Conservation (phyloP, 177 flowering plant species). For the Vitis hybrid region DNA sequence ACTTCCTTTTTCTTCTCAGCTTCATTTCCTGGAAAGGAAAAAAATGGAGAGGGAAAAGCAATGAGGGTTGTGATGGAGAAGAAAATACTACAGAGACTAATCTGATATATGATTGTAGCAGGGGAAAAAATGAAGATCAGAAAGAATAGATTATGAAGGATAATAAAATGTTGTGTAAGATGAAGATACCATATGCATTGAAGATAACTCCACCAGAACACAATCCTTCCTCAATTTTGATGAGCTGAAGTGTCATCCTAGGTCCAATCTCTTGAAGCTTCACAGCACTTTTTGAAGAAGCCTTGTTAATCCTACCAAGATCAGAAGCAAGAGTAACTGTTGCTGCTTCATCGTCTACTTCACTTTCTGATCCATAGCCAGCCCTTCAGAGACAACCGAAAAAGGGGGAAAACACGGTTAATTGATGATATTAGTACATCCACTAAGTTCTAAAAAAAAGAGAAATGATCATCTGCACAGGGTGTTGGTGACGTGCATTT, state of each 20-base stretch:
- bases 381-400: slow-evolving; percentile 48
- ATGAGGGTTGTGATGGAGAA: background rate
- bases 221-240: slow-evolving; percentile 84
- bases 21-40: slow-evolving; percentile 26
- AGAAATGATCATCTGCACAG: background rate
- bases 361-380: slow-evolving; percentile 99
- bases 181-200: slow-evolving; percentile 64
- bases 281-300: slow-evolving; percentile 85
- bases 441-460: background rate
- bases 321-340: slow-evolving; percentile 71
- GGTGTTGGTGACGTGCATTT: too few species aligned
- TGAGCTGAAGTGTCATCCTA: slow-evolving; percentile 87
- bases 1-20: slow-evolving; percentile 25
- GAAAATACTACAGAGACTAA: background rate
- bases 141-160: background rate
- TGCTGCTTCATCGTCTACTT: slow-evolving; percentile 95
- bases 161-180: background rate
- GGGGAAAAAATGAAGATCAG: background rate
- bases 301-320: slow-evolving; percentile 74
- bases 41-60: background rate
- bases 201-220: slow-evolving; percentile 81
- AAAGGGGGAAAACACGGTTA: background rate
- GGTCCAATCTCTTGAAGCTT: slow-evolving; percentile 98
- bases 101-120: background rate
- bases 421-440: background rate